phyloP scores from a whole-genome alignment of 768 basidiomycete species.

The Rhodotorula diobovata region DNA sequence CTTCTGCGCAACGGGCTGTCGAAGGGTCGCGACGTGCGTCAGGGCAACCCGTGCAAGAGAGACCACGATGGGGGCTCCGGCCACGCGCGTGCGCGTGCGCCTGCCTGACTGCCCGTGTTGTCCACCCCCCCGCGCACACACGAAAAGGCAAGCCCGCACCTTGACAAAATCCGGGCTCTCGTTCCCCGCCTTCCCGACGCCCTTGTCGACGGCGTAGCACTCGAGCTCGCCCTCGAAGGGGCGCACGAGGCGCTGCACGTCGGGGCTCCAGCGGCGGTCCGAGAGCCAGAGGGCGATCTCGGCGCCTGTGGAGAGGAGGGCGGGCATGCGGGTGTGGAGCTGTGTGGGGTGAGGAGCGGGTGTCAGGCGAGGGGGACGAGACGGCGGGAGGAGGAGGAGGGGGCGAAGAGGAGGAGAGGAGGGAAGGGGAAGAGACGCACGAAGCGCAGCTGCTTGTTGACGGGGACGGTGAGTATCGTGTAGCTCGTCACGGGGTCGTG shows the following conservation, averaged over 20 bases:
- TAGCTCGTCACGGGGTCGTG: conserved; percentile 66
- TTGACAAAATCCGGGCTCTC: conserved; percentile 73
- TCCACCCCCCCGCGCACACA: too few species aligned
- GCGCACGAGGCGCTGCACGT: conserved; percentile 59
- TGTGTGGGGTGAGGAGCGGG: background rate
- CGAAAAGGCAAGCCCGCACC: conserved; percentile 2
- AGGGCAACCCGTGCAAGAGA: background rate
- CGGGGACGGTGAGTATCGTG: conserved; percentile 79
- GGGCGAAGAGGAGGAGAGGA: too few species aligned
- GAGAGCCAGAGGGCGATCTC: conserved; percentile 71
- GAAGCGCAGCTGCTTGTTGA: conserved; percentile 65
- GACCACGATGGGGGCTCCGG: too few species aligned
- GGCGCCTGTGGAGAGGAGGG: conserved; percentile 63
- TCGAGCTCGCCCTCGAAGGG: conserved; percentile 64
- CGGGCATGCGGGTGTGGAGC: conserved; percentile 80
- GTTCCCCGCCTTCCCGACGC: conserved; percentile 69
- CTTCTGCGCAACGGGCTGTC: conserved; percentile 26
- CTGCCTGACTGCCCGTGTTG: too few species aligned
- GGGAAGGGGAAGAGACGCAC: conserved; percentile 10
- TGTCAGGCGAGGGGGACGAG: too few species aligned
- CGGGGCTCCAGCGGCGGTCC: conserved; percentile 60
- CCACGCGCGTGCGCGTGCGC: too few species aligned
- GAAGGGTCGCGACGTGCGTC: too few species aligned
- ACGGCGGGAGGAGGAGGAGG: too few species aligned
- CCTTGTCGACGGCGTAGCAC: conserved; percentile 56